phyloP scores from a whole-genome alignment of 192 early-diverging fungal genomes.

The Martensiomyces pterosporus region DNA sequence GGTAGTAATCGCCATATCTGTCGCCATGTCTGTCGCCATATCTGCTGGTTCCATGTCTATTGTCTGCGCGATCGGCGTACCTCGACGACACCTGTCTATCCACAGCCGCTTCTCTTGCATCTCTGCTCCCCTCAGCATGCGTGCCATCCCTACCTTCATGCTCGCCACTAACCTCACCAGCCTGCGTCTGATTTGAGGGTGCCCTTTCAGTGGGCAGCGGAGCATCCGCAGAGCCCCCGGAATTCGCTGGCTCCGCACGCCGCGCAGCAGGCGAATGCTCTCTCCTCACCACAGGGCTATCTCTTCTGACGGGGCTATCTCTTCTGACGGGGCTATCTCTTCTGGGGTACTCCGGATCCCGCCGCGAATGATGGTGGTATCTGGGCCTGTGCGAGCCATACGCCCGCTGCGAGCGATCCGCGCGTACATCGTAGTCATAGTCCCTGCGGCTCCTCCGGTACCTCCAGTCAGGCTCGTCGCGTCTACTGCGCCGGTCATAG shows the following conservation, averaged over 20 bases:
- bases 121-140: too few relatives aligned
- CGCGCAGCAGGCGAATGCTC: slow-evolving; percentile 3
- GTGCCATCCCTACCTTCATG: too few relatives aligned
- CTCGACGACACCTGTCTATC: too few relatives aligned
- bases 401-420: slow-evolving; percentile 2
- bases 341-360: slow-evolving; percentile 2
- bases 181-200: neutral
- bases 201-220: too few relatives aligned
- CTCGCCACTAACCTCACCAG: too few relatives aligned
- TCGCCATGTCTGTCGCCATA: too few relatives aligned
- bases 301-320: too few relatives aligned
- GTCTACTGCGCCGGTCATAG: slow-evolving; percentile 3
- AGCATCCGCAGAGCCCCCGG: too few relatives aligned
- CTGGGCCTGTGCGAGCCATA: slow-evolving; percentile 4
- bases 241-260: too few relatives aligned
- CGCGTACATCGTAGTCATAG: slow-evolving; percentile 4
- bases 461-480: slow-evolving; percentile 9
- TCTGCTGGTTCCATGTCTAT: neutral
- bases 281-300: too few relatives aligned
- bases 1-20: too few relatives aligned
- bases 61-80: neutral
- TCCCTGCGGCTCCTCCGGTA: slow-evolving; percentile 3
- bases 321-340: slow-evolving; percentile 10
- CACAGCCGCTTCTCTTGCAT: too few relatives aligned
- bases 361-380: neutral